Percentiles rank a stretch among this genome's conserved stretches.
These are phyloP conservation scores for Alternaria consortialis DNA, from an alignment of 2,329 filamentous ascomycete genomes.

Conservation along the genomic window DNA sequence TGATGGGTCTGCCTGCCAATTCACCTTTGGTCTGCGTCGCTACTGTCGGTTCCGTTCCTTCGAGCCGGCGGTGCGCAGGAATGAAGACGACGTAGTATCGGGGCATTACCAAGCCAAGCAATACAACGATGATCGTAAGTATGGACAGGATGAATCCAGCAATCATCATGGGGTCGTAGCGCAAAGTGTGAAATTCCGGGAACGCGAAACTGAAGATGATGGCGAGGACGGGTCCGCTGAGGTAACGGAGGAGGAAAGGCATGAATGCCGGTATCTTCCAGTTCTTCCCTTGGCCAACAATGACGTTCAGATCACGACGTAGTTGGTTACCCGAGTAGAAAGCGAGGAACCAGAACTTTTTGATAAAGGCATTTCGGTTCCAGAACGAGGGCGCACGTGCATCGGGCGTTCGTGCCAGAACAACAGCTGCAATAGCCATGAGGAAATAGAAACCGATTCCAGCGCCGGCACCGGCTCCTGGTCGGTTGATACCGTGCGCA, in stretches of 20 bases:
- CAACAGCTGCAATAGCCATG: constrained; percentile 51
- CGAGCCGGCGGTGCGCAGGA: constrained; percentile 56
- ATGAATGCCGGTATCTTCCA: constrained; percentile 65
- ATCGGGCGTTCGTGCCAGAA: constrained; percentile 57
- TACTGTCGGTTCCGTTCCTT: constrained; percentile 54
- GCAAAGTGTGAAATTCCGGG: constrained; percentile 43
- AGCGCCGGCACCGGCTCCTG: constrained; percentile 59
- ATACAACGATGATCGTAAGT: constrained; percentile 56
- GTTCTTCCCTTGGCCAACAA: constrained; percentile 64
- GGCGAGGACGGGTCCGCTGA: constrained; percentile 44
- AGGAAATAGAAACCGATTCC: constrained; percentile 63
- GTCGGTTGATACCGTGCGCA: constrained; percentile 56
- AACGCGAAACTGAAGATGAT: constrained; percentile 49
- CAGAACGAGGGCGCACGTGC: constrained; percentile 56
- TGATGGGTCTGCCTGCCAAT: constrained; percentile 27
- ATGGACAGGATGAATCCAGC: constrained; percentile 44
- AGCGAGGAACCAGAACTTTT: constrained; percentile 62
- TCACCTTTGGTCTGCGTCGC: constrained; percentile 41
- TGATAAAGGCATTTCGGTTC: constrained; percentile 48
- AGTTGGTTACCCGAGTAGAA: constrained; percentile 66
- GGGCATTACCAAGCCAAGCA: constrained; percentile 61
- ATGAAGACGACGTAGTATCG: constrained; percentile 65
- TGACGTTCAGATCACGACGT: constrained; percentile 63
- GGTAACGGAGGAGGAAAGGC: constrained; percentile 55
- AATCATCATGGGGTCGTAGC: constrained; percentile 50